A percentile compares a stretch with the other conserved stretches of the same genome.
Evolutionary conservation across 192 early-diverging fungal species (phyloP).

Genomic region (Coemansia sp.): DNA sequence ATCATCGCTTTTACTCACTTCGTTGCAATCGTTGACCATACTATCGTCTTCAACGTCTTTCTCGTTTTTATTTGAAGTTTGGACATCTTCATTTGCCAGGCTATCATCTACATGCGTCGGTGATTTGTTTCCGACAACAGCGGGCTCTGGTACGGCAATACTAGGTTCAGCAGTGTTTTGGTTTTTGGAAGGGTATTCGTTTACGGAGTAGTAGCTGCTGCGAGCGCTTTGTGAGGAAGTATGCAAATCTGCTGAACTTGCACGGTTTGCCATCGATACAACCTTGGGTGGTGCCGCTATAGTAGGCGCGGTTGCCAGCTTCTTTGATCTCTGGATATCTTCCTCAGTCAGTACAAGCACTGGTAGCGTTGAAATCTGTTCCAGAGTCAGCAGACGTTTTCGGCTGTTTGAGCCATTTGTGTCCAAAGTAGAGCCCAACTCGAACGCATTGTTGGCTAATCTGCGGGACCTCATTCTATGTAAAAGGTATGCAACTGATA

Average conservation of each 20-base stretch:
- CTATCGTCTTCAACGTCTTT: background rate
- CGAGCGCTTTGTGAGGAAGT: background rate
- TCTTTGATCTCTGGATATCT: constrained; percentile 30
- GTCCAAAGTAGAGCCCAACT: constrained; percentile 4
- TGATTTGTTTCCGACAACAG: background rate
- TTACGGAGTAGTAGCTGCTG: constrained; percentile 1
- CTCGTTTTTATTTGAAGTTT: background rate
- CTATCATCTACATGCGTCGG: background rate
- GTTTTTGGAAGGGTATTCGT: background rate
- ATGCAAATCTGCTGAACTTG: background rate
- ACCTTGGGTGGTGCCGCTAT: background rate
- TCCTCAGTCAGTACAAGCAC: constrained; percentile 22
- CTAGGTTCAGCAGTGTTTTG: background rate
- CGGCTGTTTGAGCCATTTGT: background rate
- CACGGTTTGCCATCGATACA: background rate
- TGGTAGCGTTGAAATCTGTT: constrained; percentile 18
- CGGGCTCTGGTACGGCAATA: background rate
- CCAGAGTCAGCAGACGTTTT: constrained; percentile 22
- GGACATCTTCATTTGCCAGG: background rate
- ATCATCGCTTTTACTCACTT: background rate
- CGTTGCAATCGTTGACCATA: background rate
- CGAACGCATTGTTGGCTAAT: constrained; percentile 5
- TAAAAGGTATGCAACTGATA: background rate
- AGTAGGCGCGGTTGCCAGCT: constrained; percentile 8
- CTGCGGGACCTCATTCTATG: background rate